phyloP scores from a whole-genome alignment of 176 grass and related monocot genomes.

The Oryza meyeriana region DNA sequence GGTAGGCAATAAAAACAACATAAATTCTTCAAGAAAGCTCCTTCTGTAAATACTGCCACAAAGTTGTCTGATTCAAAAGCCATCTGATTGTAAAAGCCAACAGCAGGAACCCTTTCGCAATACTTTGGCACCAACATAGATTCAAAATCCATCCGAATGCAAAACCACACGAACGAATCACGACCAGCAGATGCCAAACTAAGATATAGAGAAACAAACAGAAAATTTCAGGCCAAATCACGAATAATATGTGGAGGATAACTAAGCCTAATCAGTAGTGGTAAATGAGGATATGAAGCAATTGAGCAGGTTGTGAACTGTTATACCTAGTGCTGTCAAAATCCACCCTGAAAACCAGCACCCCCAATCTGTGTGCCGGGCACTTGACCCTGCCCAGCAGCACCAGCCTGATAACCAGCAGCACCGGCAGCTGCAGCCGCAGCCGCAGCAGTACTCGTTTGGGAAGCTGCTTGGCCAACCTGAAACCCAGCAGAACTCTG shows the following conservation, averaged over 20 bases:
- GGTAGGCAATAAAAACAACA: constrained; percentile 45
- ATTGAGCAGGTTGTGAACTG: constrained; percentile 25
- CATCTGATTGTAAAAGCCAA: constrained; percentile 60
- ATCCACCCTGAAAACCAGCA: constrained; percentile 62
- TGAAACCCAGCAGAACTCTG: constrained; percentile 69
- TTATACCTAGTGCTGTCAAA: constrained; percentile 79
- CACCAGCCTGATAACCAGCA: constrained; percentile 65
- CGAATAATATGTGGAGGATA: constrained; percentile 30
- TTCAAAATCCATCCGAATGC: constrained; percentile 81
- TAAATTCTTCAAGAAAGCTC: constrained; percentile 53
- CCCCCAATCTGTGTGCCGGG: constrained; percentile 50
- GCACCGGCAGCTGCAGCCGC: constrained; percentile 9
- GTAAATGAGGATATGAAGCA: constrained; percentile 26
- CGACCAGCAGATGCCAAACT: constrained; percentile 68
- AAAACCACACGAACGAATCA: constrained; percentile 86
- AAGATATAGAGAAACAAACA: constrained; percentile 61
- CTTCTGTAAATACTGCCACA: constrained; percentile 60
- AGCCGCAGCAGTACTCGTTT: constrained; percentile 29
- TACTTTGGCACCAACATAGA: constrained; percentile 69
- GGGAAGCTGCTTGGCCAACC: constrained; percentile 62
- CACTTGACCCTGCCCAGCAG: constrained; percentile 55
- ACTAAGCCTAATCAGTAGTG: constrained; percentile 9
- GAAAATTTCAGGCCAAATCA: constrained; percentile 45
- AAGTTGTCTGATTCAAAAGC: constrained; percentile 48
- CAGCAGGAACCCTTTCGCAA: constrained; percentile 79